Evolutionary conservation across 345 rosid genomes (phyloP).

Genomic region (Gossypium arboreum): DNA sequence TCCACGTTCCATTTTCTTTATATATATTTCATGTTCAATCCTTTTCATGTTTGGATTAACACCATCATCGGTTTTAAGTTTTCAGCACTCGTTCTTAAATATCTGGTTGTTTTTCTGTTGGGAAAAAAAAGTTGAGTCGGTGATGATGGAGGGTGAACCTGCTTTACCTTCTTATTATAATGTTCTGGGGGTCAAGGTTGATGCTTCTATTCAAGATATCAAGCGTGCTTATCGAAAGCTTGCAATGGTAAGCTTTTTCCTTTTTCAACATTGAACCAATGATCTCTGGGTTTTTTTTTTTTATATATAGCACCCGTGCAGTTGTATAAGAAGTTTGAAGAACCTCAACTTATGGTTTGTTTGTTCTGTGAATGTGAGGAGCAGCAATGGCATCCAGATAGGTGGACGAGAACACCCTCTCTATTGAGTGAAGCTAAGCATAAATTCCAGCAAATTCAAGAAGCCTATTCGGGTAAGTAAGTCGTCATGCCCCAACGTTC

Average conservation of each 20-base stretch:
- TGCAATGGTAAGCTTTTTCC: conserved; percentile 41
- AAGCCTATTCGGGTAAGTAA: conserved; percentile 51
- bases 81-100: neutral
- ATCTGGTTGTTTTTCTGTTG: neutral
- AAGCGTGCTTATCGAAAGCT: conserved; percentile 54
- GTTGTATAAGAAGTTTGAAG: neutral
- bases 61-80: neutral
- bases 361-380: neutral
- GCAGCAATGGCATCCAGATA: conserved; percentile 69
- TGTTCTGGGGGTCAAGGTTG: conserved; percentile 40
- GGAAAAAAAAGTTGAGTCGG: neutral
- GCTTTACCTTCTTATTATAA: conserved; percentile 33
- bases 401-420: conserved; percentile 44
- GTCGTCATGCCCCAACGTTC: neutral
- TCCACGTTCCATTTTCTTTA: too few relatives aligned
- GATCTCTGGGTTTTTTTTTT: neutral
- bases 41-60: neutral
- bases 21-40: neutral
- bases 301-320: neutral
- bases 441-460: conserved; percentile 57
- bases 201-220: conserved; percentile 42
- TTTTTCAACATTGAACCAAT: neutral
- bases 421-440: conserved; percentile 40
- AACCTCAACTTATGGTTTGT: neutral
- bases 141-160: conserved; percentile 2